Evolutionary conservation across 345 rosid genomes (phyloP), one percentile per base, ranked within the genome.

Genomic region (Salix dunnii): DNA sequence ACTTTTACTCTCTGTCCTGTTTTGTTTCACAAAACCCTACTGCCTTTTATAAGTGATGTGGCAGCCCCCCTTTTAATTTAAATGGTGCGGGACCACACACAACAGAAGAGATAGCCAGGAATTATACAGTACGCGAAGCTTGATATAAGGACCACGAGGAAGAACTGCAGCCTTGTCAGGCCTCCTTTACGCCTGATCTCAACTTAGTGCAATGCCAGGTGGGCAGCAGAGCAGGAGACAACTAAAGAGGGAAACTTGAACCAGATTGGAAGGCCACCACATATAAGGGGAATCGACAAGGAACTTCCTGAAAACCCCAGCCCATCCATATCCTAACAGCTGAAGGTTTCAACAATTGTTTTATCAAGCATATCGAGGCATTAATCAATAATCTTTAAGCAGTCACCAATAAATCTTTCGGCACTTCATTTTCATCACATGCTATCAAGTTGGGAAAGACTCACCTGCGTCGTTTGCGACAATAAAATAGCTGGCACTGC

Each of bases 211-310:
- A 87, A 82, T 28, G 92, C 89, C 17, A 30, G 75, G 65, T 18
- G 17, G 46, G 14, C 3, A 42, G 46, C 46, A 42, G 46, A 42
- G 23, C 36, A 74, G 40, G 35, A 20, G 51, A 42, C 73, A 81
- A 85, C 90, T 71, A 33, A 88, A 88, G 69, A 86, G 87, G 23
- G 89, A 88, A 62, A 88, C 89, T 74, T 88, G 89, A 49, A 86
- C 88, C 73, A 87, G 83, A 76, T 85, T 87, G 5, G 77, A 35
- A 17, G 87, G 87, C 87, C 86, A 87, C 90, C 88, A 83, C 85
- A 87, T 85, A 62, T 77, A 87, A 17, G 86, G 86, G 0, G 86
- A 87, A 76, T 87, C 90, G 21, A 87, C 88, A 3, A 86, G 83
- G 71, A 78, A 85, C 75, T 77, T 87, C 42, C 84, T 38, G 75